Evolutionary conservation across 306 rosid species (phyloP).

Genomic region (Dryas drummondii): DNA sequence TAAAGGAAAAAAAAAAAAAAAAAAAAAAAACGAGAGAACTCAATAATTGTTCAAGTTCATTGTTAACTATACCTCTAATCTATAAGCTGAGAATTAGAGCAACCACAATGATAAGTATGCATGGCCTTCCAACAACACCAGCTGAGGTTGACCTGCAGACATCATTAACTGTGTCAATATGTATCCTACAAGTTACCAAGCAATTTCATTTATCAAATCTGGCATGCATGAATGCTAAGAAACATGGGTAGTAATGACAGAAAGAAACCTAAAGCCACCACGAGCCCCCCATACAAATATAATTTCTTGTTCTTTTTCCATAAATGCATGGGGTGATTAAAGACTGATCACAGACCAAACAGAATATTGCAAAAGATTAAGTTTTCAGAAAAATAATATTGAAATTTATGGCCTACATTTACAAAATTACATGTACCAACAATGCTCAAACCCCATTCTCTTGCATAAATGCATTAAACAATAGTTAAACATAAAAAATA

Average conservation of each 20-base stretch:
- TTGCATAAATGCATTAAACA: neutral
- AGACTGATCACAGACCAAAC: neutral
- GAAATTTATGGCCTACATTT: neutral
- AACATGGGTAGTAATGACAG: neutral
- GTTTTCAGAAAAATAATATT: neutral
- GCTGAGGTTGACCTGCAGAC: conserved; percentile 72
- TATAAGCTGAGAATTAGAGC: conserved; percentile 43
- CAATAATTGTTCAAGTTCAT: conserved; percentile 6
- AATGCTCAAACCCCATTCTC: neutral
- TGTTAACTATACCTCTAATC: conserved; percentile 42
- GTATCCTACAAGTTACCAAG: neutral
- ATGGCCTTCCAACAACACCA: conserved; percentile 41
- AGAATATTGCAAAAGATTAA: neutral
- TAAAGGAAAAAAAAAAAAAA: no score
- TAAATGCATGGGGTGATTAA: neutral
- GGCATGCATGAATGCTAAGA: neutral
- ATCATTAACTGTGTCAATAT: conserved; percentile 7
- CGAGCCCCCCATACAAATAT: neutral
- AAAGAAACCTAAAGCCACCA: conserved; percentile 2
- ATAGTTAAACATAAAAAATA: neutral
- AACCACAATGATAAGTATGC: conserved; percentile 30
- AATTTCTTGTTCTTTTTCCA: neutral
- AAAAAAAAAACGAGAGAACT: neutral
- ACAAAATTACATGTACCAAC: no score
- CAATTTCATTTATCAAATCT: neutral